Percentiles rank a stretch among this genome's conserved stretches.
These are phyloP conservation scores for Amanita rimosa DNA, from an alignment of 768 basidiomycete species.

Conservation along the genomic window DNA sequence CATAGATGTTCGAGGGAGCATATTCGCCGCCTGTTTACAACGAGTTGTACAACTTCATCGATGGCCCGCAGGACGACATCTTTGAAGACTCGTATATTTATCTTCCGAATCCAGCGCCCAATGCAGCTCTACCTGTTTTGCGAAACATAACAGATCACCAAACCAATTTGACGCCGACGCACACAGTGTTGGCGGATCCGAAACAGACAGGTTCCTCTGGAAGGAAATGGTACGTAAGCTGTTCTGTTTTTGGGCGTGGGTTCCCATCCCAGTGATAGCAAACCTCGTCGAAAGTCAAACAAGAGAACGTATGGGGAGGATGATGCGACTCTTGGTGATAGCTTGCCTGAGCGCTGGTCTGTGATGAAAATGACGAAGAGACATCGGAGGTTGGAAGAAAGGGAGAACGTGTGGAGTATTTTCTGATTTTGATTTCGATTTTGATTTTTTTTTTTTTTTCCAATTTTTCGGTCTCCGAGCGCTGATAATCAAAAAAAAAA, in stretches of 20 bases:
- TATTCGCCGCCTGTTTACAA: conserved; percentile 58
- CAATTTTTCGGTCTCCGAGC: too few species aligned
- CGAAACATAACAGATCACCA: background rate
- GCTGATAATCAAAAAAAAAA: too few species aligned
- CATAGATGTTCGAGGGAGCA: conserved; percentile 53
- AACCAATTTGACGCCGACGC: background rate
- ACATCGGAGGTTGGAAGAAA: background rate
- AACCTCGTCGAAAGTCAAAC: background rate
- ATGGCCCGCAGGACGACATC: conserved; percentile 68
- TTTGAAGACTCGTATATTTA: conserved; percentile 45
- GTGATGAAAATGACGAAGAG: background rate
- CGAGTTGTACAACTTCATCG: conserved; percentile 55
- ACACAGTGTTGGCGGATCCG: background rate
- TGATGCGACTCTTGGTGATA: background rate
- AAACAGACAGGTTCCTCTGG: background rate
- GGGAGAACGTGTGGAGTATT: background rate
- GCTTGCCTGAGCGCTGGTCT: background rate
- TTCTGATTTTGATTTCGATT: too few species aligned
- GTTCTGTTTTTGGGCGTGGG: background rate
- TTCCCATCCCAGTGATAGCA: background rate
- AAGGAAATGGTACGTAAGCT: background rate
- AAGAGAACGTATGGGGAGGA: background rate
- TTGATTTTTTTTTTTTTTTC: too few species aligned
- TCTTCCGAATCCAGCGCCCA: conserved; percentile 33
- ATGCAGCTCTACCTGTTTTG: background rate